These are phyloP conservation scores for Phoma sp. DNA, from an alignment of 2,329 filamentous ascomycete genomes.

Conservation along the genomic window DNA sequence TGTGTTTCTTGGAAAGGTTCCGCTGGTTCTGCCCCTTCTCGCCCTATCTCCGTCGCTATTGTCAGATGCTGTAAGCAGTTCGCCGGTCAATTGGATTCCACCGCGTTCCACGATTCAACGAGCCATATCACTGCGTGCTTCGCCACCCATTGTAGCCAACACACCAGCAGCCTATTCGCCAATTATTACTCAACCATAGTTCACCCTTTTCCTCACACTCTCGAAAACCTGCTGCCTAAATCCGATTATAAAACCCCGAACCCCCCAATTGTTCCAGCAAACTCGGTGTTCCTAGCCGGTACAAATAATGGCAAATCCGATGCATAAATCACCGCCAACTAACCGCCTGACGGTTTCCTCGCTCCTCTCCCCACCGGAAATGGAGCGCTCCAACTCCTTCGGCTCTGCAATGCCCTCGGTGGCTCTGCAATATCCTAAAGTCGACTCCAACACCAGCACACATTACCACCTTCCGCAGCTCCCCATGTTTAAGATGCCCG, in stretches of 20 bases:
- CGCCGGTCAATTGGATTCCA: conserved; percentile 40
- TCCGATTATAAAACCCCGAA: conserved; percentile 16
- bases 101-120: conserved; percentile 40
- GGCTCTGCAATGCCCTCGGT: conserved; percentile 41
- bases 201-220: neutral
- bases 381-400: conserved; percentile 51
- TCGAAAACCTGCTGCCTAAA: conserved; percentile 14
- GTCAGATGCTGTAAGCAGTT: conserved; percentile 38
- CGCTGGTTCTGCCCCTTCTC: conserved; percentile 23
- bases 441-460: conserved; percentile 23
- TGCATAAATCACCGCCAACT: conserved; percentile 38
- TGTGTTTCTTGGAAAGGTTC: conserved; percentile 34
- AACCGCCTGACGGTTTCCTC: conserved; percentile 48
- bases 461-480: conserved; percentile 16
- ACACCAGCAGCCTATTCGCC: conserved; percentile 13
- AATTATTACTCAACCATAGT: conserved; percentile 13
- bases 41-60: conserved; percentile 36
- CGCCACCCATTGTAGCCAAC: conserved; percentile 34
- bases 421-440: conserved; percentile 27
- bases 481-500: conserved; percentile 32
- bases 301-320: conserved; percentile 37
- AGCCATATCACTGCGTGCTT: conserved; percentile 27
- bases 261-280: conserved; percentile 24
- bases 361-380: conserved; percentile 52
- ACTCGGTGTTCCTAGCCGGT: conserved; percentile 21